Conservation (phyloP, 345 rosid genomes). For the Durio zibethinus region DNA sequence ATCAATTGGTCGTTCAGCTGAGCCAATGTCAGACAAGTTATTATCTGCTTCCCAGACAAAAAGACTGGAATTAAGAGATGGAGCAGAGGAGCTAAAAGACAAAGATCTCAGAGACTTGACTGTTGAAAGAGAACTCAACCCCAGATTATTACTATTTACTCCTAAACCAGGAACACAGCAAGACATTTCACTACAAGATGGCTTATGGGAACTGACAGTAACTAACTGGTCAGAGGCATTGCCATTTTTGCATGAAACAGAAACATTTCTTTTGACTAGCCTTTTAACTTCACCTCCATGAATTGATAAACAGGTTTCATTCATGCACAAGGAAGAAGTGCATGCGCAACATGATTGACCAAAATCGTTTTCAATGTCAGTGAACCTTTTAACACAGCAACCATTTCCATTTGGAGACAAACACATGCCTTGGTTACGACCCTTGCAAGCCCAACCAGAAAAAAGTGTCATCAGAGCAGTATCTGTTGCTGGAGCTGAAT, state of each 20-base stretch:
- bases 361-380: constrained; percentile 54
- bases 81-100: constrained; percentile 62
- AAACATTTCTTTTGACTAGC: constrained; percentile 46
- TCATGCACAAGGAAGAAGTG: constrained; percentile 31
- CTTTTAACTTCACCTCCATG: constrained; percentile 35
- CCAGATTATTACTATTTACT: constrained; percentile 57
- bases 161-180: constrained; percentile 91
- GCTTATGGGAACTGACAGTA: constrained; percentile 27
- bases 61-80: constrained; percentile 82
- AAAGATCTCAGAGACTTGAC: constrained; percentile 68
- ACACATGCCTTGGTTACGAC: constrained; percentile 60
- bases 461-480: constrained; percentile 74
- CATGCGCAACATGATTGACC: constrained; percentile 44
- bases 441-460: constrained; percentile 96
- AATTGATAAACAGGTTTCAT: constrained; percentile 21
- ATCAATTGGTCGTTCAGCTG: constrained; percentile 70
- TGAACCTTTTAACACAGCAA: constrained; percentile 48
- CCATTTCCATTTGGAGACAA: constrained; percentile 56
- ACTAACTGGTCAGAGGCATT: constrained; percentile 25
- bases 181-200: constrained; percentile 43
- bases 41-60: constrained; percentile 75
- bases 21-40: constrained; percentile 42
- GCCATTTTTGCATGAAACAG: constrained; percentile 32
- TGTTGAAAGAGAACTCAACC: constrained; percentile 63
- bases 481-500: constrained; percentile 66